Evolutionary conservation across 2,329 filamentous ascomycete species (phyloP), one percentile per base, ranked within the genome.

Genomic region (Sclerotinia spermophila): DNA sequence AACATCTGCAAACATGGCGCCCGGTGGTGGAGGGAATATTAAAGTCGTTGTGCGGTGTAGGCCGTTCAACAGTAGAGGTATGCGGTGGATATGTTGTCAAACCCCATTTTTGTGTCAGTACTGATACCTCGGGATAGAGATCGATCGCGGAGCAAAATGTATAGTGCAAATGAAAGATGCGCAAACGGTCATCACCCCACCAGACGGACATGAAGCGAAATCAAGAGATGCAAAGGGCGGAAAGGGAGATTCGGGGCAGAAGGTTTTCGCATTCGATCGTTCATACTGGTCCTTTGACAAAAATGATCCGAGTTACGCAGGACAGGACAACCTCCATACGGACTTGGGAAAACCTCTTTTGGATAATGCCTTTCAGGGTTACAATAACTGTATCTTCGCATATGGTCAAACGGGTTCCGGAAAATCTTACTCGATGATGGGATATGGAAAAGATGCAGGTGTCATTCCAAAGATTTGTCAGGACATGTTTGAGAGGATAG

Each of bases 401-500:
- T 99, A 99, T 80, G 96, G 96, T 27, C 96, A 99, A 84, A 99
- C 96, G 2, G 96, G 96, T 76, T 98, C 96, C 1, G 96, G 96
- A 82, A 99, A 99, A 83, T 97, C 94, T 24, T 99, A 99, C 82
- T 97, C 94, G 44, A 99, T 99, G 95, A 99, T 99, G 96, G 96
- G 96, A 64, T 99, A 98, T 82, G 96, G 96, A 68, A 91, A 95
- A 78, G 95, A 99, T 79, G 88, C 94, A 71, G 96, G 96, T 81
- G 96, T 99, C 74, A 98, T 98, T 73, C 96, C 96, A 60, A 92
- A 90, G 78, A 99, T 99, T 83, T 99, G 96, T 81, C 92, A 96
- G 83, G 91, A 97, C 78, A 98, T 99, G 94, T 99, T 99, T 81
- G 88, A 91, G 79, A 87, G 95, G 74, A 99, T 99, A 79, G 83